A percentile compares a stretch with the other conserved stretches of the same genome.
phyloP scores from a whole-genome alignment of 805 yeast species.

The Wickerhamiella dianesei region DNA sequence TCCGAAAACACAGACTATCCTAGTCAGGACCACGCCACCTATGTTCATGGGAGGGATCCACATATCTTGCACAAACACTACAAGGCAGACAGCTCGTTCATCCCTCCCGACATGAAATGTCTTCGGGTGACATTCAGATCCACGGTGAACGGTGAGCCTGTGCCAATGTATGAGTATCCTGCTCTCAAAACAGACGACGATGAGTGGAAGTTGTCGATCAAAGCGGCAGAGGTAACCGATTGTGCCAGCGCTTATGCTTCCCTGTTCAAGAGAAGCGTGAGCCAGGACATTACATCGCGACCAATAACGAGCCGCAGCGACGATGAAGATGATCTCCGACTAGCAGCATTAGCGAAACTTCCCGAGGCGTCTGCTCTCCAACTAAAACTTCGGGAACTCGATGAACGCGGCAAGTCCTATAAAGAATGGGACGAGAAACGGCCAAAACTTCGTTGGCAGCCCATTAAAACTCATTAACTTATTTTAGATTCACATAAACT shows the following conservation, averaged over 20 bases:
- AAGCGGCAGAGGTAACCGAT: slow-evolving; percentile 13
- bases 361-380: slow-evolving; percentile 21
- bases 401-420: slow-evolving; percentile 22
- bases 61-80: slow-evolving; percentile 9
- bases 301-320: slow-evolving; percentile 17
- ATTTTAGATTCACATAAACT: too few relatives aligned
- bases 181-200: slow-evolving; percentile 17
- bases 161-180: slow-evolving; percentile 21
- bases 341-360: slow-evolving; percentile 17
- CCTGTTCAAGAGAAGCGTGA: slow-evolving; percentile 3
- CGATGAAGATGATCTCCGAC: slow-evolving; percentile 18
- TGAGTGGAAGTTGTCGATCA: slow-evolving; percentile 27
- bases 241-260: background rate
- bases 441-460: slow-evolving; percentile 7
- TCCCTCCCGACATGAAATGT: slow-evolving; percentile 17
- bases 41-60: background rate
- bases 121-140: slow-evolving; percentile 15
- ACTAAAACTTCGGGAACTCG: slow-evolving; percentile 21
- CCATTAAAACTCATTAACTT: too few relatives aligned
- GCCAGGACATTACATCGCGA: slow-evolving; percentile 20
- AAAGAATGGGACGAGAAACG: slow-evolving; percentile 16
- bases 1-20: slow-evolving; percentile 3
- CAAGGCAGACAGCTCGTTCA: slow-evolving; percentile 1
- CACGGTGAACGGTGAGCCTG: slow-evolving; percentile 14
- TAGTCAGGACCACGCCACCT: slow-evolving; percentile 12